A percentile compares a stretch with the other conserved stretches of the same genome.
Evolutionary conservation across 345 rosid species (phyloP).

Genomic region (Lepidium africanum): DNA sequence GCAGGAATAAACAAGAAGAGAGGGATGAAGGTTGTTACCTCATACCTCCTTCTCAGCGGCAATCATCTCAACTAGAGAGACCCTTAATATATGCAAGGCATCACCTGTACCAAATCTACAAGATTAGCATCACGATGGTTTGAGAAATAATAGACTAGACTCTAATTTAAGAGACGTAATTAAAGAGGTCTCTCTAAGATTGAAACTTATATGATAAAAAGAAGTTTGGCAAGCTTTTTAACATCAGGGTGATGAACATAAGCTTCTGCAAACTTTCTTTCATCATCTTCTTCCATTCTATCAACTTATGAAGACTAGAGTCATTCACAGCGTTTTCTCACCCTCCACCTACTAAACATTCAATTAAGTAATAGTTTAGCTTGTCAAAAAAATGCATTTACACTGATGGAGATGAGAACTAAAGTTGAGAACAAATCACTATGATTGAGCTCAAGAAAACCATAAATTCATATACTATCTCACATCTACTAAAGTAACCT

Average conservation of each 20-base stretch:
- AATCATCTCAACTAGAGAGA: slow-evolving; percentile 44
- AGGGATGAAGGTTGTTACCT: slow-evolving; percentile 21
- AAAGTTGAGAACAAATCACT: background rate
- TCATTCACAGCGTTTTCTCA: slow-evolving; percentile 29
- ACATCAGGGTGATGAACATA: slow-evolving; percentile 19
- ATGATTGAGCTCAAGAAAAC: background rate
- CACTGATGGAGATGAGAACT: background rate
- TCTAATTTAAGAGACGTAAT: background rate
- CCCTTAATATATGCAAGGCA: slow-evolving; percentile 79
- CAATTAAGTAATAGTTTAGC: background rate
- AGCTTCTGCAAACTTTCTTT: slow-evolving; percentile 39
- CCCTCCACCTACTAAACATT: slow-evolving; percentile 28
- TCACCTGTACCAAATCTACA: slow-evolving; percentile 51
- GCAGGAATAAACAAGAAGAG: background rate
- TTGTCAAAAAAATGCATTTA: background rate
- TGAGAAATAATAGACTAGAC: background rate
- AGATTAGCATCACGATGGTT: background rate
- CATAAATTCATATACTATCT: background rate
- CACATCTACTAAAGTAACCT: slow-evolving; percentile 14
- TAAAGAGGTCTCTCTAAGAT: background rate
- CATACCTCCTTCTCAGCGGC: slow-evolving; percentile 12
- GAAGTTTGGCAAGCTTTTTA: too few species aligned
- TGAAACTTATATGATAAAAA: background rate
- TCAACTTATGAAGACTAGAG: slow-evolving; percentile 11
- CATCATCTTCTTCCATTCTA: slow-evolving; percentile 75